Conservation (phyloP, 2,329 filamentous ascomycete genomes). For the Apiospora marii region DNA sequence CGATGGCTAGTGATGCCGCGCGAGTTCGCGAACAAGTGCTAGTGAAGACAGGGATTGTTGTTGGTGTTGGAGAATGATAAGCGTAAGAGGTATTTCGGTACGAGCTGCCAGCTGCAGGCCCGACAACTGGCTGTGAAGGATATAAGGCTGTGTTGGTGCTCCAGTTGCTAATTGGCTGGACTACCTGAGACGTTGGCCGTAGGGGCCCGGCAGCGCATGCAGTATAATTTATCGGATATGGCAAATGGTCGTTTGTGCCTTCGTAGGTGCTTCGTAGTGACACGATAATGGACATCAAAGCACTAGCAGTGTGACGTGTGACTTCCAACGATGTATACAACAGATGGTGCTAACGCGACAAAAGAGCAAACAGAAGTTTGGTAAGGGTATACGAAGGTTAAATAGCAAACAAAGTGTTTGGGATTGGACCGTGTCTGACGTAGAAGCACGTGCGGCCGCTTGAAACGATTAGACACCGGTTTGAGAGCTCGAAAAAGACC, state of each 20-base stretch:
- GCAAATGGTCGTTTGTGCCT: neutral
- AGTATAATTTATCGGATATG: neutral
- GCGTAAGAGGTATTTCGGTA: neutral
- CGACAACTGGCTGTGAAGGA: constrained; percentile 4
- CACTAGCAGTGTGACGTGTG: constrained; percentile 2
- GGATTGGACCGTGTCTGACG: neutral
- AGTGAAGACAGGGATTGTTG: neutral
- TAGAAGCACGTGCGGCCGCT: constrained; percentile 2
- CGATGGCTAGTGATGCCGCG: neutral
- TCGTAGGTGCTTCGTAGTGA: neutral
- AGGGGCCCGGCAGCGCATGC: constrained; percentile 1
- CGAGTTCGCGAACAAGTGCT: constrained; percentile 3
- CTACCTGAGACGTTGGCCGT: constrained; percentile 7
- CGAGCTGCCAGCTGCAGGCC: neutral
- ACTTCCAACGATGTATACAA: constrained; percentile 3
- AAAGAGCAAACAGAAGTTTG: constrained; percentile 1
- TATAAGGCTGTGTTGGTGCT: neutral
- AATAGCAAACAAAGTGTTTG: neutral
- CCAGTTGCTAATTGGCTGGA: constrained; percentile 3
- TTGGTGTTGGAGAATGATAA: neutral
- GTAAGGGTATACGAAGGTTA: neutral
- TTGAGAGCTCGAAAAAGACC: constrained; percentile 1
- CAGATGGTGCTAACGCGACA: neutral
- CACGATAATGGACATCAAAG: neutral
- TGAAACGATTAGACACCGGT: neutral